Base-by-base conservation (phyloP, 257 asterid genomes). In the Marsdenia floribunda region DNA sequence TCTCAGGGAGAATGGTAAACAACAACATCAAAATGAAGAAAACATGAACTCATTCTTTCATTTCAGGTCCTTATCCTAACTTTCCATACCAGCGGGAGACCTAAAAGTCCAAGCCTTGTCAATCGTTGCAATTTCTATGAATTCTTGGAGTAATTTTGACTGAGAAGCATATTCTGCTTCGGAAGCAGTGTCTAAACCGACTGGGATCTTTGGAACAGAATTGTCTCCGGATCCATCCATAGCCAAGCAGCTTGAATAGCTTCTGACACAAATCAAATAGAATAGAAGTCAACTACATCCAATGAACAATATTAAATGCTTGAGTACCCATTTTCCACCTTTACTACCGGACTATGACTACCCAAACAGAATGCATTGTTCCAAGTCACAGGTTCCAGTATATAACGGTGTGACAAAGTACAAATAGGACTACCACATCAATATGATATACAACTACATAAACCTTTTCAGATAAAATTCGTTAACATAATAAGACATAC, bases 91-190 rank as follows among this genome's bases (percentile, higher is more conserved):
- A 37, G 72, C 81, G 37, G 82, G 79, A 50, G 96, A 82, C 61
- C 78, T 82, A 81, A 90, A 85, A 71, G 96, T 82, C 99, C 98
- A 95, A 65, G 99, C 98, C 82, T 87, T 95, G 77, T 95, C 98
- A 78, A 92, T 80, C 76, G 90, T 80, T 73, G 96, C 82, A 26
- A 92, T 88, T 69, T 87, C 86, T 15, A 85, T 74, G 81, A 92
- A 92, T 71, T 90, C 88, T 68, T 87, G 88, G 73, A 92, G 96
- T 73, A 90, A 74, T 78, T 86, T 81, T 60, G 96, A 90, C 53
- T 82, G 64, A 72, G 88, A 76, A 71, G 84, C 78, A 75, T 81
- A 88, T 71, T 92, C 96, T 80, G 89, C 94, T 76, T 84, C 88
- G 10, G 76, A 60, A 68, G 75, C 80, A 55, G 78, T 83, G 73